These are phyloP conservation scores for Casuarina cunninghamiana DNA, from an alignment of 306 rosid species.

Conservation along the genomic window DNA sequence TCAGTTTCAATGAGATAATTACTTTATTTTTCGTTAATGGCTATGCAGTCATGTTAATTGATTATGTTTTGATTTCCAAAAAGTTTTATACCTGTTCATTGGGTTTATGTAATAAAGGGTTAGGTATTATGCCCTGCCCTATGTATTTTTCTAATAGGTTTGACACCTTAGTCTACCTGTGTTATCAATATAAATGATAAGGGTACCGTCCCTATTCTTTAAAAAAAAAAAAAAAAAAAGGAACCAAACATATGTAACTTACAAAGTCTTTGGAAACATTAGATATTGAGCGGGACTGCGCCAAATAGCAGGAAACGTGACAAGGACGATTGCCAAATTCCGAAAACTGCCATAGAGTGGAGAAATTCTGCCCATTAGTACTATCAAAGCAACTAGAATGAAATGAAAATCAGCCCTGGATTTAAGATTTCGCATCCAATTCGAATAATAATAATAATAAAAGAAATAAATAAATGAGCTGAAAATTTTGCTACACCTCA, in stretches of 20 bases:
- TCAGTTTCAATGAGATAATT: too few species aligned
- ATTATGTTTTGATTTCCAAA: too few species aligned
- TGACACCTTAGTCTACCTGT: too few species aligned
- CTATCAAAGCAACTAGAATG: constrained; percentile 1
- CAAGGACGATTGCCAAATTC: constrained; percentile 71
- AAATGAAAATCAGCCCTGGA: constrained; percentile 8
- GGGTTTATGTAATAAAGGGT: too few species aligned
- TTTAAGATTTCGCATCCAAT: constrained; percentile 16
- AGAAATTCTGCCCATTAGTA: constrained; percentile 25
- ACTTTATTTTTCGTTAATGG: too few species aligned
- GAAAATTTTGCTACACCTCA: constrained; percentile 51
- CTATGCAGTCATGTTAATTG: too few species aligned
- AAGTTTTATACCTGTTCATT: too few species aligned
- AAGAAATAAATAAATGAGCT: neutral
- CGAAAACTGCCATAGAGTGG: constrained; percentile 61
- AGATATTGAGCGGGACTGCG: constrained; percentile 86
- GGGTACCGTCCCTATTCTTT: too few species aligned
- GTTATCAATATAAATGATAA: too few species aligned
- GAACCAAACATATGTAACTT: constrained; percentile 30
- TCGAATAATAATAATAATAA: constrained; percentile 5
- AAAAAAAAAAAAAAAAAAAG: too few species aligned
- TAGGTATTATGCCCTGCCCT: too few species aligned
- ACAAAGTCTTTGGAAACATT: constrained; percentile 86
- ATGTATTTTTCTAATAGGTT: too few species aligned
- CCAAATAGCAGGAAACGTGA: constrained; percentile 89